Evolutionary conservation across 2,329 filamentous ascomycete genomes (phyloP).

Genomic region (Cercospora sp.): DNA sequence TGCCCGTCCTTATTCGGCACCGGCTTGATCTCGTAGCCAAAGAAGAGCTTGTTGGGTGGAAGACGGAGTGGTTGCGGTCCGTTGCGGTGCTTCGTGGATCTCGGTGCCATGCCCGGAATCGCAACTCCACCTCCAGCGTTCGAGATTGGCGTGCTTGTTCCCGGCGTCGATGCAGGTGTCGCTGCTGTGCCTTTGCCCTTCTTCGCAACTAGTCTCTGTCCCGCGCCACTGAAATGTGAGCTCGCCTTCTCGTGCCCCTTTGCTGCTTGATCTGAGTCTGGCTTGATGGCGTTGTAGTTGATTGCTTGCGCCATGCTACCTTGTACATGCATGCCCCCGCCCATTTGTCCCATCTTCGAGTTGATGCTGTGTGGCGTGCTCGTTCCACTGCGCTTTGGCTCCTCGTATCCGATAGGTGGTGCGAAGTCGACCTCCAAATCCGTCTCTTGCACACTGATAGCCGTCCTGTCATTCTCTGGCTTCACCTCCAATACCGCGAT

Average conservation of each 20-base stretch:
- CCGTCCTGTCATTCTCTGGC: constrained; percentile 79
- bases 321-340: constrained; percentile 76
- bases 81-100: constrained; percentile 58
- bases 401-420: constrained; percentile 88
- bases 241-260: constrained; percentile 63
- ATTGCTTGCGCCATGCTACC: constrained; percentile 98
- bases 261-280: constrained; percentile 67
- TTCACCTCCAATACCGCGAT: constrained; percentile 94
- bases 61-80: constrained; percentile 84
- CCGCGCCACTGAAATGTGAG: constrained; percentile 77
- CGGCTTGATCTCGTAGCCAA: constrained; percentile 91
- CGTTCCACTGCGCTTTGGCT: constrained; percentile 78
- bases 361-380: constrained; percentile 73
- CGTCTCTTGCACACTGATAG: constrained; percentile 89
- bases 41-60: constrained; percentile 88
- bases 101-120: constrained; percentile 37
- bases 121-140: constrained; percentile 50
- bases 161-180: constrained; percentile 32
- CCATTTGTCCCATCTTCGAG: constrained; percentile 56
- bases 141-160: constrained; percentile 58
- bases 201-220: constrained; percentile 80
- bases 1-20: constrained; percentile 74
- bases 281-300: constrained; percentile 89
- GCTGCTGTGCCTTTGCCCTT: constrained; percentile 66
- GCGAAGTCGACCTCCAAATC: constrained; percentile 97